phyloP scores from a whole-genome alignment of 2,329 filamentous ascomycete genomes.

The Claviceps fusiformis region DNA sequence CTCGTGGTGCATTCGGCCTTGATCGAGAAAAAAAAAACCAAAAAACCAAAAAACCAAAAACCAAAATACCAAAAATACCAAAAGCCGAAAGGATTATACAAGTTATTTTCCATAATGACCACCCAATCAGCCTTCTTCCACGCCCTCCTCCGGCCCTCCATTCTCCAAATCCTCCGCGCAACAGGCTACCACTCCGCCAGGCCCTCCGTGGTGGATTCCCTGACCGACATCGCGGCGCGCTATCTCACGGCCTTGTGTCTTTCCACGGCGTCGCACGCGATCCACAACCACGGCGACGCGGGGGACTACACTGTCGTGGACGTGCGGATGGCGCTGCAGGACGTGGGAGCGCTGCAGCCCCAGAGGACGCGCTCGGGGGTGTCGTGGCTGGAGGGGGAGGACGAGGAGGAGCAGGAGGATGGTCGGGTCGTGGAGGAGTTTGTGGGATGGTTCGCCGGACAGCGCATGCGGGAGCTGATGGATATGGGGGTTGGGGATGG shows the following conservation, averaged over 20 bases:
- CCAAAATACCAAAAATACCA: background rate
- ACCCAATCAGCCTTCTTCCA: constrained; percentile 42
- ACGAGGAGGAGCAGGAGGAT: constrained; percentile 46
- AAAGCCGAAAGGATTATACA: too few species aligned
- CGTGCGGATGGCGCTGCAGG: constrained; percentile 72
- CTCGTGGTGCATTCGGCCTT: background rate
- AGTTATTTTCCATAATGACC: constrained; percentile 26
- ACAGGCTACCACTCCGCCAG: constrained; percentile 77
- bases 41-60: background rate
- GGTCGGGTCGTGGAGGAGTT: constrained; percentile 65
- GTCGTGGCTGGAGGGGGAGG: constrained; percentile 33
- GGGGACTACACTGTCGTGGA: constrained; percentile 46
- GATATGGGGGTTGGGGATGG: constrained; percentile 65
- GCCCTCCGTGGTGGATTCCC: constrained; percentile 68
- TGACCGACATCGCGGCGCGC: constrained; percentile 75
- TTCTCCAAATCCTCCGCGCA: constrained; percentile 84
- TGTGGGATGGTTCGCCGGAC: constrained; percentile 62
- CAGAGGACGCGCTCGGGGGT: constrained; percentile 56
- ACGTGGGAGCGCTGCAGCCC: constrained; percentile 62
- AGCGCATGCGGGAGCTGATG: constrained; percentile 64
- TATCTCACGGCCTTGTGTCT: constrained; percentile 67
- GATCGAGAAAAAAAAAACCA: background rate
- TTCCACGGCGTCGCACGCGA: constrained; percentile 57
- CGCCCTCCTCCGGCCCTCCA: constrained; percentile 70
- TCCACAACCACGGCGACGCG: constrained; percentile 49